phyloP scores from a whole-genome alignment of 768 basidiomycete species.

The Serendipita vermifera region DNA sequence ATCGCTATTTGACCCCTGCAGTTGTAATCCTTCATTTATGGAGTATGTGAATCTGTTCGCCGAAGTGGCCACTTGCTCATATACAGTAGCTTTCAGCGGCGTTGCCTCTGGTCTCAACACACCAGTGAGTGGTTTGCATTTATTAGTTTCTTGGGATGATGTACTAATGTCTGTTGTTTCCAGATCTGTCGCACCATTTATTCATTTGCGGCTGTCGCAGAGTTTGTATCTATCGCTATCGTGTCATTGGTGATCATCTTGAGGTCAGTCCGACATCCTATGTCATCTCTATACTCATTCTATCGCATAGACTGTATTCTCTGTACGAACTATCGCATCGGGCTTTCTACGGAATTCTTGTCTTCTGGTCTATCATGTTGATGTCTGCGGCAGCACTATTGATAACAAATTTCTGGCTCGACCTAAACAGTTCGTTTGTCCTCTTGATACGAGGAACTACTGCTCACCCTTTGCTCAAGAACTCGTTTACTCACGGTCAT shows the following conservation, averaged over 20 bases:
- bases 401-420: not conserved
- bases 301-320: not conserved
- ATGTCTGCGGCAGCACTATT: not conserved
- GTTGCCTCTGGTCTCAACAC: not conserved
- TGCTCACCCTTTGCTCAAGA: not conserved
- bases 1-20: not conserved
- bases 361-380: not conserved
- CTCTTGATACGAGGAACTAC: too few relatives aligned
- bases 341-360: not conserved
- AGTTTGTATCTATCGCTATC: not conserved
- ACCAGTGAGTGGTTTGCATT: not conserved
- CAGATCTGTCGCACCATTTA: conserved; percentile 1
- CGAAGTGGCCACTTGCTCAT: not conserved
- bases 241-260: not conserved
- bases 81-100: not conserved
- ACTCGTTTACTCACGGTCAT: not conserved
- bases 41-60: not conserved
- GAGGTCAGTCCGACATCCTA: not conserved
- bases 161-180: not conserved
- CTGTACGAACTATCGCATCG: not conserved
- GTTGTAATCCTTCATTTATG: not conserved
- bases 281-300: not conserved
- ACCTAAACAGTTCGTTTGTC: not conserved
- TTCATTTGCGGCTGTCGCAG: not conserved
- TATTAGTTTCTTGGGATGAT: not conserved